Evolutionary conservation across 2,329 filamentous ascomycete species (phyloP).

Genomic region (Fusarium aywerte): DNA sequence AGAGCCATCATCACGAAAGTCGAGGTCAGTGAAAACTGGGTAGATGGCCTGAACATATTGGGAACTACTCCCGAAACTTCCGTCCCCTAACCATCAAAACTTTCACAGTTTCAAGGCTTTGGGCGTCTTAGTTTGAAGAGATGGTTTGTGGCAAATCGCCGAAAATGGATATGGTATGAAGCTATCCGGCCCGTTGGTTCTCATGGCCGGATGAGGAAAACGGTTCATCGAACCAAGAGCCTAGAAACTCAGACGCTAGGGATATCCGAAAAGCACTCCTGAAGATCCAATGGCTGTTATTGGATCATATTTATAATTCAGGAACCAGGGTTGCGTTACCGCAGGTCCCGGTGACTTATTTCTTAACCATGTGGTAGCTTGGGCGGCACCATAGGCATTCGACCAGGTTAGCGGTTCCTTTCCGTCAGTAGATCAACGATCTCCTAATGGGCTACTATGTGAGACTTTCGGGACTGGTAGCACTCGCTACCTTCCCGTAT

Average conservation of each 20-base stretch:
- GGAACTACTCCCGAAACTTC: not conserved
- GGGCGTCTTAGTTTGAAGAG: not conserved
- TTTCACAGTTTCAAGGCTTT: not conserved
- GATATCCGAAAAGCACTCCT: constrained; percentile 1
- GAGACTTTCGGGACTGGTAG: not conserved
- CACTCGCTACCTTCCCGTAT: not conserved
- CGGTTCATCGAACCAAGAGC: not conserved
- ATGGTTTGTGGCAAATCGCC: constrained; percentile 26
- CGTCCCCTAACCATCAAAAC: not conserved
- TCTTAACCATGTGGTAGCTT: not conserved
- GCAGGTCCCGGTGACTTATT: not conserved
- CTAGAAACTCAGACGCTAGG: constrained; percentile 8
- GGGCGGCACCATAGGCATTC: not conserved
- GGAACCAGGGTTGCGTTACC: constrained; percentile 4
- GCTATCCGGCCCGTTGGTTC: constrained; percentile 7
- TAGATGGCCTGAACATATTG: constrained; percentile 12
- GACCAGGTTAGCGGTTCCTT: not conserved
- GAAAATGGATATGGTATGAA: constrained; percentile 21
- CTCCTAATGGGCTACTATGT: no score
- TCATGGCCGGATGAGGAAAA: constrained; percentile 28
- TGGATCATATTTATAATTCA: constrained; percentile 17
- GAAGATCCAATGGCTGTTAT: not conserved
- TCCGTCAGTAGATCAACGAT: not conserved
- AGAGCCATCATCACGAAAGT: not conserved
- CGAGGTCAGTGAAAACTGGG: not conserved